Conservation (phyloP, 75 land plant species). For the Isoetes taiwanensis region DNA sequence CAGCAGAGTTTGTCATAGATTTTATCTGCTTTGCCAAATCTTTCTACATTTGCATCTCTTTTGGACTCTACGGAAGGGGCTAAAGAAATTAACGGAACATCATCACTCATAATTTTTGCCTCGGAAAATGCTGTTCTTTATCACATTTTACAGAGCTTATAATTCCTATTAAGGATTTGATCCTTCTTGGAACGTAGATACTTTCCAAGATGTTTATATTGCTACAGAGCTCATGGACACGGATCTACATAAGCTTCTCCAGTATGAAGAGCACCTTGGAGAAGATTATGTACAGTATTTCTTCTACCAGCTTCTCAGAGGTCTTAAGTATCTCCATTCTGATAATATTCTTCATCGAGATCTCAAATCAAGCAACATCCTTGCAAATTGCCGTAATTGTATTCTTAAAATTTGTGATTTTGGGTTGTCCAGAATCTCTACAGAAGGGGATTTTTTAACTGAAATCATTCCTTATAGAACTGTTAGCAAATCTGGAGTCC, state of each 20-base stretch:
- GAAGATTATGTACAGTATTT: conserved; percentile 24
- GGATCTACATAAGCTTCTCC: conserved; percentile 19
- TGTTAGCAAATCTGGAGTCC: too few species aligned
- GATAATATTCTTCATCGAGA: conserved; percentile 26
- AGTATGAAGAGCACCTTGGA: conserved; percentile 9
- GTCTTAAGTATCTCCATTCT: conserved; percentile 51
- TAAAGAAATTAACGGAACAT: conserved; percentile 43
- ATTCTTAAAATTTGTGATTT: conserved; percentile 28
- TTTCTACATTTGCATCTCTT: conserved; percentile 27
- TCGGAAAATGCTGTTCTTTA: conserved; percentile 29
- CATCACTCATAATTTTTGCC: conserved; percentile 57
- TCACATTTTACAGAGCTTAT: too few species aligned
- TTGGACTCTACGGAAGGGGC: conserved; percentile 50
- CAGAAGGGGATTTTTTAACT: conserved; percentile 16
- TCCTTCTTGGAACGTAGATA: conserved; percentile 9
- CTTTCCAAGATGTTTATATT: conserved; percentile 23
- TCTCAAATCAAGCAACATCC: conserved; percentile 26
- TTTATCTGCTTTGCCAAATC: too few species aligned
- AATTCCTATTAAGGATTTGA: conserved; percentile 15
- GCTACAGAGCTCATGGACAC: conserved; percentile 29
- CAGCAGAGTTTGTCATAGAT: too few species aligned
- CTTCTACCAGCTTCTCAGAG: conserved; percentile 54
- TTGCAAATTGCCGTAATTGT: conserved; percentile 22
- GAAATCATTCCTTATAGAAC: too few species aligned
- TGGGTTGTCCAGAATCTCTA: conserved; percentile 17